These are phyloP conservation scores for Lasiodiplodia sp. DNA, from an alignment of 2,329 filamentous ascomycete genomes.

Conservation along the genomic window DNA sequence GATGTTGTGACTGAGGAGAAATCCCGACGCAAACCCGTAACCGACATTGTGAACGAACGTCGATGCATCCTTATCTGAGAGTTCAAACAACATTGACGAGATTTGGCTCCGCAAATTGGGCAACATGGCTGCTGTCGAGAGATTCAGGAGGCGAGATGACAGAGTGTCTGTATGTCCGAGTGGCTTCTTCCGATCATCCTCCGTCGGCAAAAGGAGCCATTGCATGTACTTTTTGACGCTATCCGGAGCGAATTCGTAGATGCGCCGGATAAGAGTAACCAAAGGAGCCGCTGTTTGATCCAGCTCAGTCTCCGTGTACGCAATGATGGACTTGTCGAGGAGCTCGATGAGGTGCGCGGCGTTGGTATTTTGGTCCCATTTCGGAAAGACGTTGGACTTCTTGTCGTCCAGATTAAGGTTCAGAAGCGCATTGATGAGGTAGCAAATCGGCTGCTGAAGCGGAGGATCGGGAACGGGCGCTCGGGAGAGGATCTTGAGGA, in stretches of 20 bases:
- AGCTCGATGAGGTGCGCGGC: slow-evolving; percentile 72
- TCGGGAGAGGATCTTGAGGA: slow-evolving; percentile 73
- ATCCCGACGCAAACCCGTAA: slow-evolving; percentile 92
- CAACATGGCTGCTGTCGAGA: slow-evolving; percentile 76
- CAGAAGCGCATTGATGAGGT: slow-evolving; percentile 80
- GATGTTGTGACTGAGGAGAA: slow-evolving; percentile 84
- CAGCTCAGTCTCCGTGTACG: slow-evolving; percentile 72
- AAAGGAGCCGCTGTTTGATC: slow-evolving; percentile 76
- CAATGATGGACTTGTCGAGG: slow-evolving; percentile 69
- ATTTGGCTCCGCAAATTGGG: slow-evolving; percentile 77
- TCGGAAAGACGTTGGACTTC: slow-evolving; percentile 68
- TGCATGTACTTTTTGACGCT: slow-evolving; percentile 69
- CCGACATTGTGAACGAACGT: slow-evolving; percentile 91
- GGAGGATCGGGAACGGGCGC: slow-evolving; percentile 69
- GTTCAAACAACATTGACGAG: slow-evolving; percentile 81
- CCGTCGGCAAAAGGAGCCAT: slow-evolving; percentile 73
- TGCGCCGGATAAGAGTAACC: slow-evolving; percentile 72
- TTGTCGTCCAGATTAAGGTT: slow-evolving; percentile 74
- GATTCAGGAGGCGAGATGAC: slow-evolving; percentile 76
- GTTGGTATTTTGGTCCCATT: slow-evolving; percentile 64
- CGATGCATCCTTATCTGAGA: slow-evolving; percentile 80
- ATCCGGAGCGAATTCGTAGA: slow-evolving; percentile 74
- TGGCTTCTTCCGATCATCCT: slow-evolving; percentile 76
- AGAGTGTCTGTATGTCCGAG: slow-evolving; percentile 79
- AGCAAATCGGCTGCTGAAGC: slow-evolving; percentile 74